Evolutionary conservation across 139 green algal species (phyloP).

Genomic region (Micractinium sp.): DNA sequence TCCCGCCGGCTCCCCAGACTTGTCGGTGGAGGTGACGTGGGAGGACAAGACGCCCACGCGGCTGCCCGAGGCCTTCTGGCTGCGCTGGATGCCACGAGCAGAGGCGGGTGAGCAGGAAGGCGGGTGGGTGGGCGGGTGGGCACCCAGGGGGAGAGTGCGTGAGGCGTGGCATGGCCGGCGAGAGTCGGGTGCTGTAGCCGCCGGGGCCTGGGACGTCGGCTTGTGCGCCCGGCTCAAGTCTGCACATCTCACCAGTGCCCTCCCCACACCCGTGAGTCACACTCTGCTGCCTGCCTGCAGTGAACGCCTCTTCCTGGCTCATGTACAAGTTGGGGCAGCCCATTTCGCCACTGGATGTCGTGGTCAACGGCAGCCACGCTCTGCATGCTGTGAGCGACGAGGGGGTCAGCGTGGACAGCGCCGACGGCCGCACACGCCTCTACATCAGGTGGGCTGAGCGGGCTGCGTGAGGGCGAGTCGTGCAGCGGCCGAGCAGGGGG

Average conservation of each 20-base stretch:
- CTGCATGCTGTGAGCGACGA: conserved; percentile 58
- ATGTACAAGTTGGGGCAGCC: conserved; percentile 63
- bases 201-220: too few species aligned
- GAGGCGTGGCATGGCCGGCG: too few species aligned
- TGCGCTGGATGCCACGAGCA: conserved; percentile 21
- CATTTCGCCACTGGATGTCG: conserved; percentile 57
- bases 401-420: conserved; percentile 47
- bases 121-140: too few species aligned
- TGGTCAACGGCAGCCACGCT: conserved; percentile 66
- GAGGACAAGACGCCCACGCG: conserved; percentile 72
- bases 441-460: conserved; percentile 45
- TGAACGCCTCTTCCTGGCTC: conserved; percentile 49
- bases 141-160: too few species aligned
- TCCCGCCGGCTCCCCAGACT: background rate
- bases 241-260: too few species aligned
- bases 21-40: conserved; percentile 55
- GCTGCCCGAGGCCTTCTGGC: conserved; percentile 63
- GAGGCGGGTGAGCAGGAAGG: background rate
- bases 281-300: conserved; percentile 14
- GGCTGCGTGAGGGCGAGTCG: background rate
- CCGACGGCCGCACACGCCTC: conserved; percentile 11
- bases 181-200: too few species aligned
- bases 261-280: background rate
- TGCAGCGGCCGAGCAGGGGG: background rate
- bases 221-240: too few species aligned